Evolutionary conservation across 2,329 filamentous ascomycete genomes (phyloP), one percentile per base, ranked within the genome.

Genomic region (Stylonectria norvegica): DNA sequence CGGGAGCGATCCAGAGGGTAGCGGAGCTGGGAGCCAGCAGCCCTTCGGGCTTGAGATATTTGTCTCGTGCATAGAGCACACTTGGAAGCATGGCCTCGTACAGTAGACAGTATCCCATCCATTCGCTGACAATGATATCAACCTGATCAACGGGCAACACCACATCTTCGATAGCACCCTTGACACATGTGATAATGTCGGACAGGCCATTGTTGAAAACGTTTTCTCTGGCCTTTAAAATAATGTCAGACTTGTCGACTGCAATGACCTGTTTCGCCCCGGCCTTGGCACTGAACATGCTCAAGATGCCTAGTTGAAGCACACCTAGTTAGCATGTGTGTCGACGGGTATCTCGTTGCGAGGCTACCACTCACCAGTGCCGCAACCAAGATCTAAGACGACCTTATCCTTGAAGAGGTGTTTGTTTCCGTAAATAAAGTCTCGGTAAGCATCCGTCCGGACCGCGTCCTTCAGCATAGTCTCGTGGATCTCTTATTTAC

Each of bases 1-100:
- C 75, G 8, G 91, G 89, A 0, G 89, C 89, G 38, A 95, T 73
- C 64, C 86, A 86, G 53, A 97, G 77, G 20, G 83, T 89, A 45
- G 85, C 83, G 60, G 94, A 86, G 46, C 86, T 90, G 5, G 91
- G 91, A 3, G 93, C 85, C 70, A 97, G 82, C 37, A 96, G 72
- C 12, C 90, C 90, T 40, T 80, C 83, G 1, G 84, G 79, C 44
- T 78, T 81, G 17, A 97, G 79, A 64, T 95, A 96, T 53, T 79
- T 81, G 66, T 97, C 90, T 46, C 90, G 78, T 30, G 91, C 91
- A 59, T 81, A 91, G 36, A 97, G 75, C 16, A 97, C 88, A 34
- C 88, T 94, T 49, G 93, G 89, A 19, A 97, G 80, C 90, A 97
- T 97, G 40, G 89, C 89, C 67, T 97, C 90, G 64, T 94, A 97